These are phyloP conservation scores for Tylopilus sp. DNA, from an alignment of 1,284 basidiomycete genomes.

Conservation along the genomic window DNA sequence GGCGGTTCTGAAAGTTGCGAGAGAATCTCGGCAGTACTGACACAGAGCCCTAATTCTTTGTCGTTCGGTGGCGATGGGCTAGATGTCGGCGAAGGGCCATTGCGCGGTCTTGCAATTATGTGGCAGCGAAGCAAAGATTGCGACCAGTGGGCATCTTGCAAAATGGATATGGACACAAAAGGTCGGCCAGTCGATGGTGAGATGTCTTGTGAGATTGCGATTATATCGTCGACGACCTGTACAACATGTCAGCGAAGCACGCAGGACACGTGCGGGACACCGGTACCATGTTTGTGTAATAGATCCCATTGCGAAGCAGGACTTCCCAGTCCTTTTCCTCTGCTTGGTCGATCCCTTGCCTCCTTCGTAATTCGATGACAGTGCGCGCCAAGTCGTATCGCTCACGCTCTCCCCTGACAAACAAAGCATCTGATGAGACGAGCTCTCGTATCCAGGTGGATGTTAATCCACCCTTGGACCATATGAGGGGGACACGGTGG, in stretches of 20 bases:
- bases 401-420: conserved; percentile 75
- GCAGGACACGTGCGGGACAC: neutral
- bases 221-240: conserved; percentile 74
- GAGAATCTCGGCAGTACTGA: conserved; percentile 50
- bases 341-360: conserved; percentile 43
- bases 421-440: conserved; percentile 77
- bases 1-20: conserved; percentile 30
- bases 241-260: conserved; percentile 10
- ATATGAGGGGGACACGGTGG: conserved; percentile 49
- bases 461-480: conserved; percentile 66
- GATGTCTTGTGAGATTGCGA: conserved; percentile 66
- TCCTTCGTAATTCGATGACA: conserved; percentile 71
- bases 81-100: conserved; percentile 33
- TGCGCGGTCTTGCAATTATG: conserved; percentile 44
- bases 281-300: conserved; percentile 83
- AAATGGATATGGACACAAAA: conserved; percentile 61
- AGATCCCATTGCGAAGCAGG: conserved; percentile 78
- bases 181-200: conserved; percentile 67
- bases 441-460: conserved; percentile 73
- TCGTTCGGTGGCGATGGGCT: conserved; percentile 40
- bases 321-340: conserved; percentile 67
- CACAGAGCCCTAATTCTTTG: conserved; percentile 59
- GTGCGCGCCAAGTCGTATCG: conserved; percentile 76
- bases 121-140: conserved; percentile 59
- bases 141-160: conserved; percentile 79